phyloP scores from a whole-genome alignment of 2,329 filamentous ascomycete genomes.

The Talaromyces sp. region DNA sequence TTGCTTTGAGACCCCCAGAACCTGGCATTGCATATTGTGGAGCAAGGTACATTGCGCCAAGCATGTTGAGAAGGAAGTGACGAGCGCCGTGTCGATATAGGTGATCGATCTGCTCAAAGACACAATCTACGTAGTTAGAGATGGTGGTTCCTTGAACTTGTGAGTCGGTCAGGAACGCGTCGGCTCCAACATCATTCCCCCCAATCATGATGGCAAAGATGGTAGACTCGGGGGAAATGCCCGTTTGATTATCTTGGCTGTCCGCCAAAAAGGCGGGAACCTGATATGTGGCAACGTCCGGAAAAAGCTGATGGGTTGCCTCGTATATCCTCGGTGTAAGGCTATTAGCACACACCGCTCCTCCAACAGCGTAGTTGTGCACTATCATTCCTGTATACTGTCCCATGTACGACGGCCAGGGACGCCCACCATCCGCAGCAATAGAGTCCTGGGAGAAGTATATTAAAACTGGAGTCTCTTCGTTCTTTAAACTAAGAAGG shows the following conservation, averaged over 20 bases:
- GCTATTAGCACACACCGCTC: slow-evolving; percentile 67
- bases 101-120: slow-evolving; percentile 58
- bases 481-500: no score
- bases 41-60: slow-evolving; percentile 59
- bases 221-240: slow-evolving; percentile 51
- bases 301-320: slow-evolving; percentile 52
- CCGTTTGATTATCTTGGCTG: slow-evolving; percentile 14
- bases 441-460: no score
- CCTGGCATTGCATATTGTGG: slow-evolving; percentile 59
- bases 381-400: no score
- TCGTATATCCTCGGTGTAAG: slow-evolving; percentile 55
- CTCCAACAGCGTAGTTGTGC: slow-evolving; percentile 66
- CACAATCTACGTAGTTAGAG: slow-evolving; percentile 61
- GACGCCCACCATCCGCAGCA: no score
- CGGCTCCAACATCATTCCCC: slow-evolving; percentile 68
- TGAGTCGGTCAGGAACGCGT: slow-evolving; percentile 61
- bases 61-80: slow-evolving; percentile 68
- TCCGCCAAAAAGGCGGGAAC: slow-evolving; percentile 39
- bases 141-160: slow-evolving; percentile 58
- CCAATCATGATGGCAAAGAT: slow-evolving; percentile 76
- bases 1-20: slow-evolving; percentile 38
- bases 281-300: slow-evolving; percentile 59
- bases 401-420: no score
- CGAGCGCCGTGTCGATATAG: slow-evolving; percentile 63
- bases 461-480: no score